Evolutionary conservation across 129 eudicot genomes (phyloP), one percentile per base, ranked within the genome.

Genomic region (Glebionis coronaria): DNA sequence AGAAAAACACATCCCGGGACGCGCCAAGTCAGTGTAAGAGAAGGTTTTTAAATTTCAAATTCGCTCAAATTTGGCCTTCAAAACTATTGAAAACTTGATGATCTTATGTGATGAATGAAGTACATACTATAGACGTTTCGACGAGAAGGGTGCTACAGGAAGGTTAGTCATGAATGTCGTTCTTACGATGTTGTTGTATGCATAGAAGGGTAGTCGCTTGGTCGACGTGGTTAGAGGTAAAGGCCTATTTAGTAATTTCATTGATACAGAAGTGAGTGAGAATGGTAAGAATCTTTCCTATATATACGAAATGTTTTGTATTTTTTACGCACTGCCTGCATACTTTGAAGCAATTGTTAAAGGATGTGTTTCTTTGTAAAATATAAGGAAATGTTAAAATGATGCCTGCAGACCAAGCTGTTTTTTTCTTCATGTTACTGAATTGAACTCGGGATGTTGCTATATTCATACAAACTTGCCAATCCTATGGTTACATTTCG

Each of bases 71-170:
- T 6, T 35, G 87, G 88, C 53, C 85, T n/a, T 51, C 84, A 9
- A 85, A 83, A 74, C 62, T 79, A 31, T 74, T 78, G 74, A 81
- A 74, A 47, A 85, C 86, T 55, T 84, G 83, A 31, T 76, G 83
- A 63, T 55, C 69, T 66, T 35, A 50, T 20, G 27, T 42, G 65
- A 40, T 55, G 25, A 25, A 35, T 35, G 42, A 35, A 12, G 65
- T 72, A 71, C 12, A 56, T 70, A 71, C 46, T 8, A 49, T 28
- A 71, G 68, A 71, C 49, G 60, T 49, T 12, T 27, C 18, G 12
- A 67, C 31, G 61, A 1, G 8, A 53, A 56, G 62, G 51, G 28
- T 13, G 74, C 12, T 15, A 58, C 19, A 8, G 19, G 12, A 3
- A 44, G 64, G 49, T 63, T 65, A 25, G 78, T 57, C 31, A 66